Evolutionary conservation across 2,329 filamentous ascomycete genomes (phyloP).

Genomic region (Emydomyces testavorans): DNA sequence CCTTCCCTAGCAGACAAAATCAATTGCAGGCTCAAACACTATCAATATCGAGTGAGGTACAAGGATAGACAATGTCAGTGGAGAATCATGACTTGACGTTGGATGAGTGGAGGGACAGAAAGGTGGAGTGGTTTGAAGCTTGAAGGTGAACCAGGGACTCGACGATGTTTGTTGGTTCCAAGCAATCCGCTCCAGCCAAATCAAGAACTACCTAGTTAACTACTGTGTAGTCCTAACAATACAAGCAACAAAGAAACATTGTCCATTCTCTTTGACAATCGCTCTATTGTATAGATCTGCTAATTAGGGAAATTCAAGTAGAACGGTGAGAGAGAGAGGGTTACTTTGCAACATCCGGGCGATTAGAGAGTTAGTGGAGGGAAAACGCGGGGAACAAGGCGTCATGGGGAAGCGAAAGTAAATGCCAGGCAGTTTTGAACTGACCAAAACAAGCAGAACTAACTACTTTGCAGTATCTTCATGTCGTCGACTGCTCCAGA

Average conservation of each 20-base stretch:
- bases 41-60: background rate
- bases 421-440: background rate
- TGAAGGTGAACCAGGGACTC: constrained; percentile 5
- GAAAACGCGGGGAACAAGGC: background rate
- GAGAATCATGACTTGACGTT: constrained; percentile 5
- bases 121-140: constrained; percentile 5
- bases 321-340: background rate
- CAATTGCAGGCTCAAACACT: background rate
- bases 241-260: constrained; percentile 1
- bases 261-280: background rate
- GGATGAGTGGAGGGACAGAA: constrained; percentile 3
- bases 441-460: too few relatives aligned
- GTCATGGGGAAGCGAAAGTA: constrained; percentile 2
- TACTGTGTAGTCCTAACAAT: background rate
- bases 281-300: too few relatives aligned
- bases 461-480: too few relatives aligned
- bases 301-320: too few relatives aligned
- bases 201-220: too few relatives aligned
- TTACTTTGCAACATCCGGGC: too few relatives aligned
- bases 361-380: too few relatives aligned
- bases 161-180: background rate
- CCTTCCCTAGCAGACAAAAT: background rate
- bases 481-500: too few relatives aligned
- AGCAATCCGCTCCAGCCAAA: constrained; percentile 1
- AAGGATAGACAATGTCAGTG: constrained; percentile 6